Percentiles rank a stretch among this genome's conserved stretches.
phyloP scores from a whole-genome alignment of 768 basidiomycete genomes.

The Podaxis rugospora region DNA sequence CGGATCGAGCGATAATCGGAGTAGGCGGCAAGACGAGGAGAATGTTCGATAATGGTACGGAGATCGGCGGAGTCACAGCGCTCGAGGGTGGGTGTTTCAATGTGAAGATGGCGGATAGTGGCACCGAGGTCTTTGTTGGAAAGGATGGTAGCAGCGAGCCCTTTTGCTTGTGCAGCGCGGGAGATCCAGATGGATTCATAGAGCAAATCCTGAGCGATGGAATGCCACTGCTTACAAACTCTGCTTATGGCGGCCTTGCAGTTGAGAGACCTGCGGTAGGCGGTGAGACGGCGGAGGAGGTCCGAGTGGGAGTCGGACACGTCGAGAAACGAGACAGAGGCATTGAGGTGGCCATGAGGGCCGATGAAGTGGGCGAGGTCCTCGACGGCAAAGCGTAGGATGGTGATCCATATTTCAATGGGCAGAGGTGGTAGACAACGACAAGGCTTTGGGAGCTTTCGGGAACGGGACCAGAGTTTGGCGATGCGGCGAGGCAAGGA shows the following conservation, averaged over 20 bases:
- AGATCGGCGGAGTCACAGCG: constrained; percentile 64
- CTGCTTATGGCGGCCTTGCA: constrained; percentile 47
- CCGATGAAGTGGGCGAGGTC: constrained; percentile 12
- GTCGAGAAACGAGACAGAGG: constrained; percentile 55
- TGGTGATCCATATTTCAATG: constrained; percentile 60
- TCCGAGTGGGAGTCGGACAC: constrained; percentile 33
- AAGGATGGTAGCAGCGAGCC: constrained; percentile 15
- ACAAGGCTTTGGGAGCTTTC: background rate
- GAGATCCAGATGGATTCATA: constrained; percentile 73
- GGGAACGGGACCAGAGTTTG: background rate
- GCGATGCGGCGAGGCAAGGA: background rate
- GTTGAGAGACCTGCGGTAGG: constrained; percentile 44
- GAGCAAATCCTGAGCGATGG: constrained; percentile 47
- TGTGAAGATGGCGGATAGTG: constrained; percentile 60
- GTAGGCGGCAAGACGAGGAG: constrained; percentile 55
- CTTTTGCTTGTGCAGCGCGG: constrained; percentile 29
- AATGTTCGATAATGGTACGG: constrained; percentile 62
- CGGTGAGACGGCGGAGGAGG: constrained; percentile 29
- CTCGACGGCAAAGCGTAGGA: constrained; percentile 54
- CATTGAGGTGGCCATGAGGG: constrained; percentile 10
- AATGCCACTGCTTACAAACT: constrained; percentile 55
- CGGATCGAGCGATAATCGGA: constrained; percentile 64
- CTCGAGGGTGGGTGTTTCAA: constrained; percentile 64
- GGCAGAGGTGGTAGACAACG: constrained; percentile 32
- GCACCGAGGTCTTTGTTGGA: constrained; percentile 25